Base-by-base conservation (phyloP, 768 basidiomycete genomes). In the Panaeolus papilionaceus region DNA sequence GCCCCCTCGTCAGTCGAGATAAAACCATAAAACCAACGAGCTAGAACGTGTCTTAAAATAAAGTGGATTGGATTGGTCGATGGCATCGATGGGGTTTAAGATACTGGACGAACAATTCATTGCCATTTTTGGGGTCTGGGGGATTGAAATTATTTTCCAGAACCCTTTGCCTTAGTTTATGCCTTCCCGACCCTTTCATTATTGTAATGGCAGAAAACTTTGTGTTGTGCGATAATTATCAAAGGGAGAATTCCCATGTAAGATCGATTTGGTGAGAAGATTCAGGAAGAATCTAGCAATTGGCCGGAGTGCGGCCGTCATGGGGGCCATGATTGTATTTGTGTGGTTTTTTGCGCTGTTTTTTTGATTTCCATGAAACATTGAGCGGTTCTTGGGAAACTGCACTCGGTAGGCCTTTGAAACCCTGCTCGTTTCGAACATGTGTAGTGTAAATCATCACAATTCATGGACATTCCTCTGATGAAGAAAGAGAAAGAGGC, bases 1-100 rank as follows among this genome's bases (percentile, higher is more conserved):
- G 68, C 69, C 63, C 68, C 71, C 66, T 68, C 68, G 51, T 66
- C 58, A 67, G 62, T 69, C 33, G 63, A 63, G 71, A 72, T 70
- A 72, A 61, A 65, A 42, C 23, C 23, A 72, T 70, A 72, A 61
- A 69, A 70, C 67, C 66, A 65, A 58, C 16, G 45, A 67, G 63
- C 38, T 47, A 70, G 44, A 16, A n/a, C 14, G 14, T 5, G 39
- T 16, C 40, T 54, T 58, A 67, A 72, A 70, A 69, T 72, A 69
- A 67, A 8, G 16, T 10, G 18, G n/a, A 26, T 62, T 23, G 66
- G 40, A 70, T 69, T 69, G 71, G 69, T n/a, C 63, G 69, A 70
- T 70, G 63, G 28, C 67, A 68, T 68, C 69, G 66, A 68, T 62
- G 69, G 67, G 64, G 65, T 61, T 66, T 67, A 18, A 44, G 5